A percentile compares a stretch with the other conserved stretches of the same genome.
phyloP scores from a whole-genome alignment of 2,329 filamentous ascomycete genomes.

The Talaromyces sp. region DNA sequence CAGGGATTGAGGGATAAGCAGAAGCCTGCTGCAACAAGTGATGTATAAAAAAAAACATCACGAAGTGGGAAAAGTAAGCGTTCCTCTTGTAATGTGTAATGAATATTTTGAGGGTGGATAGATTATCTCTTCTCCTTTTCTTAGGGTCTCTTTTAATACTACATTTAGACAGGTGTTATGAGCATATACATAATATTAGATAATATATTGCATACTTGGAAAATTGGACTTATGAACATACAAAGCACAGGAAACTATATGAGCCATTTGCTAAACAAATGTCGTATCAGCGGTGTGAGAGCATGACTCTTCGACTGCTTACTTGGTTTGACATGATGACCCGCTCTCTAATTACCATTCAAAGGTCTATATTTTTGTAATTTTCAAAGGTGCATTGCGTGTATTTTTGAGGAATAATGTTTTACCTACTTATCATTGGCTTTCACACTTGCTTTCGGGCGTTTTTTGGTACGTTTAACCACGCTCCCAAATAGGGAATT shows the following conservation, averaged over 20 bases:
- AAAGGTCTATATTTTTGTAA: neutral
- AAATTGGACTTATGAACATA: neutral
- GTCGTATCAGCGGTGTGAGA: too few relatives aligned
- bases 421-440: neutral
- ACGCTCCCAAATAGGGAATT: neutral
- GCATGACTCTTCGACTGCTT: too few relatives aligned
- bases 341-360: neutral
- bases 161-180: neutral
- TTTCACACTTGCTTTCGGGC: neutral
- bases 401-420: neutral
- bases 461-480: neutral
- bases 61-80: neutral
- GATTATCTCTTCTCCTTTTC: neutral
- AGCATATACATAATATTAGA: neutral
- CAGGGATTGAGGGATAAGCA: conserved; percentile 25
- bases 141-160: neutral
- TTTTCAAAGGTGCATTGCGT: neutral
- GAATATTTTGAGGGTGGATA: neutral
- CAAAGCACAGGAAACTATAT: too few relatives aligned
- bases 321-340: too few relatives aligned
- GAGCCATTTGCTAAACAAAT: too few relatives aligned
- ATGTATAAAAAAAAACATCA: neutral
- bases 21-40: conserved; percentile 1
- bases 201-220: neutral
- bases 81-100: neutral